Base-by-base conservation (phyloP, 257 asterid genomes). In the Pogostemon cablin region DNA sequence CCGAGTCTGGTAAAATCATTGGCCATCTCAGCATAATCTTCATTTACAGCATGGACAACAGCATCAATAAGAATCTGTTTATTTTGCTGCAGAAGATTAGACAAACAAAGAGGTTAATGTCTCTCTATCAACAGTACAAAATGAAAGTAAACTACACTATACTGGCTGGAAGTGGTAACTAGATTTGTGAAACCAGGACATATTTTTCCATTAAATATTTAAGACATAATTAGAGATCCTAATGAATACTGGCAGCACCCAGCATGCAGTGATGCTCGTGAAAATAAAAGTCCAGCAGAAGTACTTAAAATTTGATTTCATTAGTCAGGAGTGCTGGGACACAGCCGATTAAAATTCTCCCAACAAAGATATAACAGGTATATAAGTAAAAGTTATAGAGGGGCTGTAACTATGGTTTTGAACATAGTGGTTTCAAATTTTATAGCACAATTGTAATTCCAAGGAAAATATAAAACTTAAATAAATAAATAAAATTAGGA, bases 1-100 rank as follows among this genome's bases (percentile, higher is more conserved):
- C 99, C 99, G 32, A 95, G 97, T 84, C 99, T 85, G 64, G 99
- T 95, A 80, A 95, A 95, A 84, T 95, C 99, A 76, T 95, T 89
- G 75, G 99, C 99, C 99, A 95, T 95, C 95, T 95, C 99, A 75
- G 79, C 88, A 72, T 95, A 95, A 81, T 95, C 99, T 83, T 95
- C 99, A 84, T 95, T 95, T 67, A 95, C 97, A 79, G 99, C 99
- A 85, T 95, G 99, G 75, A 91, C 99, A 75, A 95, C 98, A 75
- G 99, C 99, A 79, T 95, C 98, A 54, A 95, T 95, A 81, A 95
- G 81, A 70, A 95, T 91, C 80, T 95, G 95, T 79, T 95, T 95
- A 82, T 95, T 95, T 91, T 86, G 98, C 99, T 95, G 95, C 71
- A 83, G 76, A 76, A 43, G 43, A 77, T 43, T 44, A 64, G 54